A percentile compares a stretch with the other conserved stretches of the same genome.
Evolutionary conservation across 1,139 yeast species (phyloP).

Genomic region (Pichia sp.): DNA sequence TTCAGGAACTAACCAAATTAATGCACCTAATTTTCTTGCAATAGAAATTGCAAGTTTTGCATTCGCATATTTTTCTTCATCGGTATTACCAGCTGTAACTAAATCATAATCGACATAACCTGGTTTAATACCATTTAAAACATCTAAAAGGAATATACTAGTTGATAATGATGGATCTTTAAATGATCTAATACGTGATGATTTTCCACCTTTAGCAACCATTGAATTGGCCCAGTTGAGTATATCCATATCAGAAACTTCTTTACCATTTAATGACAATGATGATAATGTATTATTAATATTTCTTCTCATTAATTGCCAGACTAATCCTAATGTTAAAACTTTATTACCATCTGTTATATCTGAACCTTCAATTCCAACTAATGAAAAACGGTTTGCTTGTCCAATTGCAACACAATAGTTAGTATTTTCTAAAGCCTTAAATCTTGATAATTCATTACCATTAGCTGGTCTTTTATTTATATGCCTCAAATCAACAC

Average conservation of each 20-base stretch:
- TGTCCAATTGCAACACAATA: constrained; percentile 96
- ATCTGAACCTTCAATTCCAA: constrained; percentile 97
- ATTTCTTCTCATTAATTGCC: constrained; percentile 98
- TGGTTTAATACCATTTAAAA: constrained; percentile 88
- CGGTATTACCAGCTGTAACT: constrained; percentile 70
- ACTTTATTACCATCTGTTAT: constrained; percentile 91
- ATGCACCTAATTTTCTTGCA: constrained; percentile 96
- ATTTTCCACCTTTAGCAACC: constrained; percentile 78
- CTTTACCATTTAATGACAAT: constrained; percentile 66
- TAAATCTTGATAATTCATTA: constrained; percentile 74
- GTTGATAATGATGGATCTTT: constrained; percentile 70
- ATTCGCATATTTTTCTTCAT: constrained; percentile 85
- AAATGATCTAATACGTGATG: constrained; percentile 68
- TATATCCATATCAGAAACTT: constrained; percentile 77
- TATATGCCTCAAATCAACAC: constrained; percentile 72
- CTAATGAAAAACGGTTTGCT: constrained; percentile 84
- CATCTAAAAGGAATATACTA: constrained; percentile 81
- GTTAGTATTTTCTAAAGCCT: constrained; percentile 92
- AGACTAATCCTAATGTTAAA: constrained; percentile 87
- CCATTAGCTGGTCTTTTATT: constrained; percentile 77
- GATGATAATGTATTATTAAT: constrained; percentile 76
- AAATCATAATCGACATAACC: constrained; percentile 96
- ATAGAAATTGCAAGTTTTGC: constrained; percentile 96
- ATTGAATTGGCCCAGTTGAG: constrained; percentile 90
- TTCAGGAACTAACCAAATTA: constrained; percentile 98